Conservation (phyloP, 768 basidiomycete species). For the Chalciporus pseudorubinellus region DNA sequence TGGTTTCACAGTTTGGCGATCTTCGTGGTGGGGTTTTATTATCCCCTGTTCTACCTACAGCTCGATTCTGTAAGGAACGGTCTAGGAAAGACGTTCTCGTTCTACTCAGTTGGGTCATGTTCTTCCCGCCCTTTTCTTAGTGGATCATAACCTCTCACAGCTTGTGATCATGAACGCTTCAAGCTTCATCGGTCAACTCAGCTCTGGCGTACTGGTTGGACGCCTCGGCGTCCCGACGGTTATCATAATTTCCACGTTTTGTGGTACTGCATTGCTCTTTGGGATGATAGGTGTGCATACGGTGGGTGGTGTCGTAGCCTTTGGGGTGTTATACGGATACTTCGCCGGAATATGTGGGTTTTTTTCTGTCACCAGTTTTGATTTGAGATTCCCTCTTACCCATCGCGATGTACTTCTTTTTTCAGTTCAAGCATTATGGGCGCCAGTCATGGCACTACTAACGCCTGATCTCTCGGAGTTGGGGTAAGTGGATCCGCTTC, state of each 20-base stretch:
- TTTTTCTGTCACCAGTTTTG: background rate
- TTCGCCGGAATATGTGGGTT: slow-evolving; percentile 47
- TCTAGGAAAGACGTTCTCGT: slow-evolving; percentile 47
- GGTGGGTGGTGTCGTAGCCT: slow-evolving; percentile 38
- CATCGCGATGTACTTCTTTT: background rate
- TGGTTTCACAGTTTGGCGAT: slow-evolving; percentile 21
- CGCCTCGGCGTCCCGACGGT: slow-evolving; percentile 42
- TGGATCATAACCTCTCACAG: slow-evolving; percentile 22
- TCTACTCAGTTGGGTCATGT: slow-evolving; percentile 48
- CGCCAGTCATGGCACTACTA: slow-evolving; percentile 44
- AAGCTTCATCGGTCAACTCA: slow-evolving; percentile 51
- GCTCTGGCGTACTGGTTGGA: slow-evolving; percentile 46
- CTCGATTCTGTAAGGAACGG: slow-evolving; percentile 50
- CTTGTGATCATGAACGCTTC: slow-evolving; percentile 57
- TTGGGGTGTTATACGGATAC: slow-evolving; percentile 49
- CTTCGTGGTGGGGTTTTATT: slow-evolving; percentile 45
- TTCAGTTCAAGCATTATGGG: slow-evolving; percentile 39
- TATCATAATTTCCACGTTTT: slow-evolving; percentile 35
- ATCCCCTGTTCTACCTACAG: slow-evolving; percentile 61
- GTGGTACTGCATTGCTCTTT: slow-evolving; percentile 42
- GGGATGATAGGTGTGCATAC: slow-evolving; percentile 45
- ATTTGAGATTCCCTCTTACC: background rate
- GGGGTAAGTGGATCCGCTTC: slow-evolving; percentile 33
- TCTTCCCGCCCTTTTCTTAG: background rate
- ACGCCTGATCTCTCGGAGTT: slow-evolving; percentile 51